A percentile compares a stretch with the other conserved stretches of the same genome.
phyloP scores from a whole-genome alignment of 2,329 filamentous ascomycete genomes.

The Sclerotiophoma versabilis region DNA sequence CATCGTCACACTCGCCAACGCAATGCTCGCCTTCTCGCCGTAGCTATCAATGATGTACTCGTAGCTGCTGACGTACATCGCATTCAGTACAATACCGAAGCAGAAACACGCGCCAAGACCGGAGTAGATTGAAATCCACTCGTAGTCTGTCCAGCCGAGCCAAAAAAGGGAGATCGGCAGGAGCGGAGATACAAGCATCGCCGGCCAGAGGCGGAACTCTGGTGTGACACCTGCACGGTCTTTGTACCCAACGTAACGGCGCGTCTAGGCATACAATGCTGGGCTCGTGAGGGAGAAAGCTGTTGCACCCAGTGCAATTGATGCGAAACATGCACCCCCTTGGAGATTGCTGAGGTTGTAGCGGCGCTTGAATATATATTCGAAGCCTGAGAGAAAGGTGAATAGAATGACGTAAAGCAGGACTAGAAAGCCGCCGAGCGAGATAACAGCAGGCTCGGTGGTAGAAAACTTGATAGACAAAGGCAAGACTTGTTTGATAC shows the following conservation, averaged over 20 bases:
- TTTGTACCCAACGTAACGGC: neutral
- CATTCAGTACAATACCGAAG: slow-evolving; percentile 53
- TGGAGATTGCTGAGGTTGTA: slow-evolving; percentile 4
- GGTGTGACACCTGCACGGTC: slow-evolving; percentile 53
- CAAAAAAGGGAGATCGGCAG: slow-evolving; percentile 77
- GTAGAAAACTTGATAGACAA: neutral
- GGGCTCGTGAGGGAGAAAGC: neutral
- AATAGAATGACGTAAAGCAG: slow-evolving; percentile 16
- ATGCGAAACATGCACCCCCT: slow-evolving; percentile 13
- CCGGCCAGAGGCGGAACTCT: slow-evolving; percentile 79
- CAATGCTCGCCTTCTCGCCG: slow-evolving; percentile 51
- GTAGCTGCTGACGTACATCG: slow-evolving; percentile 52
- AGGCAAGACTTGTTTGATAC: neutral
- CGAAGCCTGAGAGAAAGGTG: slow-evolving; percentile 14
- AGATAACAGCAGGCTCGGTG: slow-evolving; percentile 4
- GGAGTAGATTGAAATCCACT: neutral
- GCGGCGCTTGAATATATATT: slow-evolving; percentile 13
- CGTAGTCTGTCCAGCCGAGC: slow-evolving; percentile 21
- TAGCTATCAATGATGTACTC: slow-evolving; percentile 52
- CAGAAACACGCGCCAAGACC: slow-evolving; percentile 15
- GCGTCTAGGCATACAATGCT: neutral
- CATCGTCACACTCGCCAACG: slow-evolving; percentile 47
- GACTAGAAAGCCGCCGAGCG: slow-evolving; percentile 3
- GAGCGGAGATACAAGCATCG: slow-evolving; percentile 67
- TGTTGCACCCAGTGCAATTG: slow-evolving; percentile 7